Evolutionary conservation across 1,284 basidiomycete genomes (phyloP).

Genomic region (Marasmius tenuissimus): DNA sequence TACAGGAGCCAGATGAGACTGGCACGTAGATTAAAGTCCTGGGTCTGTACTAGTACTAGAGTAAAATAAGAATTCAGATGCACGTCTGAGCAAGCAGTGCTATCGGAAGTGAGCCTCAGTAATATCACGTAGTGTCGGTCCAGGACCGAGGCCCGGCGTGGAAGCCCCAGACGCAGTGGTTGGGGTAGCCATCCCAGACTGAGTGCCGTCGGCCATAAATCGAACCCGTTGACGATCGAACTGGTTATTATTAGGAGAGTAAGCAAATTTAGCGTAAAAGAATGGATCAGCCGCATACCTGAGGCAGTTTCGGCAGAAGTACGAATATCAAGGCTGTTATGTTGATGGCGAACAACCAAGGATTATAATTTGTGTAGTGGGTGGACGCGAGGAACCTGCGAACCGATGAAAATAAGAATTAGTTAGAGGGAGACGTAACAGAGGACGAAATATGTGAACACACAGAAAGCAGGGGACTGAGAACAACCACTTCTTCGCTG

Average conservation of each 20-base stretch:
- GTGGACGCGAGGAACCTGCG: slow-evolving; percentile 93
- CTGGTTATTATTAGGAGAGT: slow-evolving; percentile 33
- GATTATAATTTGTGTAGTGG: slow-evolving; percentile 96
- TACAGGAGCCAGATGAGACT: neutral
- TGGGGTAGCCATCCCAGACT: slow-evolving; percentile 66
- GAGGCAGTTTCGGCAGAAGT: slow-evolving; percentile 95
- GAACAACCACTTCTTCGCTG: slow-evolving; percentile 97
- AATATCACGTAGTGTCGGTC: slow-evolving; percentile 20
- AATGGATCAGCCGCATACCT: slow-evolving; percentile 44
- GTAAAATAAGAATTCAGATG: neutral
- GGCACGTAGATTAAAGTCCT: neutral
- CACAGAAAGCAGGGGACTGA: slow-evolving; percentile 90
- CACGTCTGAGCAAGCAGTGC: neutral
- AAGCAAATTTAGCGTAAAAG: neutral
- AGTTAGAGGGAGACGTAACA: neutral
- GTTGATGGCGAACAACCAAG: slow-evolving; percentile 91
- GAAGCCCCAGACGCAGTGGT: slow-evolving; percentile 45
- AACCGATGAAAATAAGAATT: slow-evolving; percentile 1
- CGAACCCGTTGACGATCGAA: slow-evolving; percentile 79
- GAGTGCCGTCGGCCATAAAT: slow-evolving; percentile 57
- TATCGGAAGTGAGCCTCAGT: slow-evolving; percentile 28
- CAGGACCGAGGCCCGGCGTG: slow-evolving; percentile 16
- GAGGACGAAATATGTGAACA: slow-evolving; percentile 34
- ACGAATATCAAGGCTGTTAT: slow-evolving; percentile 82
- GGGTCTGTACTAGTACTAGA: neutral